phyloP scores from a whole-genome alignment of 148 eudicot genomes.

The Rhododendron molle region DNA sequence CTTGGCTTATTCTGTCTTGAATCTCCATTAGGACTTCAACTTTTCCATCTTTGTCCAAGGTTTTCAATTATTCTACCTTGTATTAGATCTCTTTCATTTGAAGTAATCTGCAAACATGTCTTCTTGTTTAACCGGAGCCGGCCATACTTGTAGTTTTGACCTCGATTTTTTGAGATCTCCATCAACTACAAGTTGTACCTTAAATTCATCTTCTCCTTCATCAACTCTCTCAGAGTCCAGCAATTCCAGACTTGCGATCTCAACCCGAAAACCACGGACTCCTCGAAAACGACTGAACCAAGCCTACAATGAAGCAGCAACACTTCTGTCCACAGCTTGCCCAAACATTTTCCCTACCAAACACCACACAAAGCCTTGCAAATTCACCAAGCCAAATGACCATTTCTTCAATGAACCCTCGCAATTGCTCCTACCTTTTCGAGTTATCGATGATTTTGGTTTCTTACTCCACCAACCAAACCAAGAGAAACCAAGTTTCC shows the following conservation, averaged over 20 bases:
- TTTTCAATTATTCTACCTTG: neutral
- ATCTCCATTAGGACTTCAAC: neutral
- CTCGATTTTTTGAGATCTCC: constrained; percentile 69
- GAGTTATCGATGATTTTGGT: constrained; percentile 23
- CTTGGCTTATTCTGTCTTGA: neutral
- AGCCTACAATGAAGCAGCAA: constrained; percentile 89
- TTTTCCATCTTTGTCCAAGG: neutral
- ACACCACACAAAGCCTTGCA: constrained; percentile 48
- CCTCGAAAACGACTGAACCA: constrained; percentile 94
- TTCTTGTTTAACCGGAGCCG: constrained; percentile 72
- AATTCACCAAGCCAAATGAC: constrained; percentile 38
- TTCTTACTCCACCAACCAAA: constrained; percentile 31
- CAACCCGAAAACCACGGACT: constrained; percentile 89
- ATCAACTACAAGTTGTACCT: constrained; percentile 44
- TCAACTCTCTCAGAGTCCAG: constrained; percentile 87
- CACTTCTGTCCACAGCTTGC: constrained; percentile 82
- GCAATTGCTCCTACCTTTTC: constrained; percentile 67
- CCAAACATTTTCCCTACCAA: constrained; percentile 78
- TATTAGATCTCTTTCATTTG: neutral
- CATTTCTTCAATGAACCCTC: constrained; percentile 36
- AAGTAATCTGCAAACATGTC: constrained; percentile 38
- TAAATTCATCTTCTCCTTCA: constrained; percentile 77
- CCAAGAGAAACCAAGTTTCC: constrained; percentile 36
- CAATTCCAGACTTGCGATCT: constrained; percentile 61
- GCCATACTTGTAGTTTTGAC: constrained; percentile 48